phyloP scores from a whole-genome alignment of 768 basidiomycete genomes.

The Pleurotus salmoneostramineus region DNA sequence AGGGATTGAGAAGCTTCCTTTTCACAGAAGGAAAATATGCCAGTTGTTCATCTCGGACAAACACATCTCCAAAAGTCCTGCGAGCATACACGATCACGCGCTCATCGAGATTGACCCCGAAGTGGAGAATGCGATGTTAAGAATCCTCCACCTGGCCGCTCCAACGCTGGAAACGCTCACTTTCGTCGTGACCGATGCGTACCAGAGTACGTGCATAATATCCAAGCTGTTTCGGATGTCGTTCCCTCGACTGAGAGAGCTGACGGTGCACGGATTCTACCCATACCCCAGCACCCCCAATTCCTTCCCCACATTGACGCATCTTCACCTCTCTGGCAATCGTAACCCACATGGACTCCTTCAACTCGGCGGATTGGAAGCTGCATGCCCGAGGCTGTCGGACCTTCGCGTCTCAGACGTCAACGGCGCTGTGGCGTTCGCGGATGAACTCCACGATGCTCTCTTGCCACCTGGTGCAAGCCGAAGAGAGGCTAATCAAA shows the following conservation, averaged over 20 bases:
- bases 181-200: slow-evolving; percentile 28
- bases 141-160: slow-evolving; percentile 32
- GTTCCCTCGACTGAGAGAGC: slow-evolving; percentile 35
- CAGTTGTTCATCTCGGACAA: slow-evolving; percentile 42
- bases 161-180: slow-evolving; percentile 38
- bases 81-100: neutral
- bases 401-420: neutral
- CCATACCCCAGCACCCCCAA: slow-evolving; percentile 36
- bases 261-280: slow-evolving; percentile 46
- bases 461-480: neutral
- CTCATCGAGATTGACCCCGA: slow-evolving; percentile 1
- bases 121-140: slow-evolving; percentile 18
- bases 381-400: neutral
- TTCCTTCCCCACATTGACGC: slow-evolving; percentile 33
- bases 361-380: slow-evolving; percentile 19
- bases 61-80: slow-evolving; percentile 10
- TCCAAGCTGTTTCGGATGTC: slow-evolving; percentile 36
- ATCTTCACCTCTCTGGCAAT: slow-evolving; percentile 45
- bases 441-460: neutral
- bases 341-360: slow-evolving; percentile 47
- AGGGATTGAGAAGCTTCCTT: slow-evolving; percentile 26
- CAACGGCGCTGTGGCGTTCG: neutral
- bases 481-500: neutral
- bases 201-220: slow-evolving; percentile 33
- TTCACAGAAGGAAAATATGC: slow-evolving; percentile 33